Evolutionary conservation across 306 rosid genomes (phyloP).

Genomic region (Corylus heterophylla): DNA sequence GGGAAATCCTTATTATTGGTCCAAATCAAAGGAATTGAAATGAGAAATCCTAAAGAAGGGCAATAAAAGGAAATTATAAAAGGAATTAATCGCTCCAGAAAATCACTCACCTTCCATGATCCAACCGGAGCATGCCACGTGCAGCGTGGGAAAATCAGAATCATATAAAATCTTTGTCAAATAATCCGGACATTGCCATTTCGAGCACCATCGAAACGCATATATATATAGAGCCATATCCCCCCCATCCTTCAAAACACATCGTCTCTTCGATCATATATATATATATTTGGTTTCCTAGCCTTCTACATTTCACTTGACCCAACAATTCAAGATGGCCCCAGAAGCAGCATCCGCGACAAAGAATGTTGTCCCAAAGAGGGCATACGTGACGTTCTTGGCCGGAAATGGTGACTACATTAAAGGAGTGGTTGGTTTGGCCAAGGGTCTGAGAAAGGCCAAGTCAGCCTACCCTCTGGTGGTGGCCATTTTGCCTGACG

Average conservation of each 20-base stretch:
- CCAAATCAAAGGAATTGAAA: no score
- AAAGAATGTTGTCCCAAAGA: neutral
- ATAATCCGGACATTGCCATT: neutral
- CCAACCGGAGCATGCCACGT: neutral
- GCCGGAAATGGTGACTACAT: slow-evolving; percentile 56
- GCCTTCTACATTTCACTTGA: no score
- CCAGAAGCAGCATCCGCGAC: slow-evolving; percentile 3
- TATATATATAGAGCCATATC: neutral
- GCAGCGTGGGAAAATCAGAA: neutral
- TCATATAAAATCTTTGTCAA: neutral
- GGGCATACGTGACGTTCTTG: slow-evolving; percentile 54
- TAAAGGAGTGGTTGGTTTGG: slow-evolving; percentile 59
- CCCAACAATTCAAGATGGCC: neutral
- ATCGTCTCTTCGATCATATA: neutral
- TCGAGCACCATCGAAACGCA: neutral
- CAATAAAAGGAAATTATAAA: no score
- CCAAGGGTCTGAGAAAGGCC: slow-evolving; percentile 51
- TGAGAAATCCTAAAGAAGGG: no score
- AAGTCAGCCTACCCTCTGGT: slow-evolving; percentile 44
- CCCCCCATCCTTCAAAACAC: neutral
- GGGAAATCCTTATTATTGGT: no score
- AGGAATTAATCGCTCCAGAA: neutral
- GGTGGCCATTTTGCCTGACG: slow-evolving; percentile 55
- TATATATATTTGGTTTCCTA: no score
- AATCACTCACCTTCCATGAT: neutral